These are phyloP conservation scores for Hordeum vulgare DNA, from an alignment of 176 grass and related monocot genomes.

Conservation along the genomic window DNA sequence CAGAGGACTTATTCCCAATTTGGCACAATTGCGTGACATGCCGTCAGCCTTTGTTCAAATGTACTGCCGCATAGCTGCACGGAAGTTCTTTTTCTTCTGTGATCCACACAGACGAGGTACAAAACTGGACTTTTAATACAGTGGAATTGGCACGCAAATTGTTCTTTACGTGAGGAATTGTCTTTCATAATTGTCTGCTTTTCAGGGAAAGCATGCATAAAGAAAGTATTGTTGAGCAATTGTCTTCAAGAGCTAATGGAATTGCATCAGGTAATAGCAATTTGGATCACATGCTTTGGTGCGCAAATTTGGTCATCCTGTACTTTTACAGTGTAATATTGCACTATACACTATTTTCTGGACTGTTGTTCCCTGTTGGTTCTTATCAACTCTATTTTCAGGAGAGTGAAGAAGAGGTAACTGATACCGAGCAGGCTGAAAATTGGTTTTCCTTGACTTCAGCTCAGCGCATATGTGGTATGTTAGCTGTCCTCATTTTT, in stretches of 20 bases:
- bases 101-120: slow-evolving; percentile 90
- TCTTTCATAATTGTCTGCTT: not conserved
- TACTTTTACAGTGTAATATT: not conserved
- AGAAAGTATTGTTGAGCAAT: slow-evolving; percentile 95
- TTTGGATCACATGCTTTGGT: not conserved
- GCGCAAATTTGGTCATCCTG: not conserved
- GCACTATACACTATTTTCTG: not conserved
- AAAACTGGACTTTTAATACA: not conserved
- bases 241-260: slow-evolving; percentile 99
- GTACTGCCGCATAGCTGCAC: slow-evolving; percentile 99
- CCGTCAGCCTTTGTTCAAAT: slow-evolving; percentile 88
- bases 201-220: slow-evolving; percentile 98
- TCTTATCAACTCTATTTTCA: slow-evolving; percentile 33
- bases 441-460: slow-evolving; percentile 99
- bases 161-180: not conserved
- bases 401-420: slow-evolving; percentile 97
- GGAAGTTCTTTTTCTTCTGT: slow-evolving; percentile 99
- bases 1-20: slow-evolving; percentile 93
- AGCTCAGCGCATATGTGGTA: slow-evolving; percentile 98
- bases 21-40: slow-evolving; percentile 94
- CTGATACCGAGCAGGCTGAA: slow-evolving; percentile 94
- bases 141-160: not conserved
- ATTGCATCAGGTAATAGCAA: slow-evolving; percentile 69
- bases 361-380: not conserved
- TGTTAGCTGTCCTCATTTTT: not conserved